Conservation (phyloP, 169 alveolate species). For the Perkinsus olseni region DNA sequence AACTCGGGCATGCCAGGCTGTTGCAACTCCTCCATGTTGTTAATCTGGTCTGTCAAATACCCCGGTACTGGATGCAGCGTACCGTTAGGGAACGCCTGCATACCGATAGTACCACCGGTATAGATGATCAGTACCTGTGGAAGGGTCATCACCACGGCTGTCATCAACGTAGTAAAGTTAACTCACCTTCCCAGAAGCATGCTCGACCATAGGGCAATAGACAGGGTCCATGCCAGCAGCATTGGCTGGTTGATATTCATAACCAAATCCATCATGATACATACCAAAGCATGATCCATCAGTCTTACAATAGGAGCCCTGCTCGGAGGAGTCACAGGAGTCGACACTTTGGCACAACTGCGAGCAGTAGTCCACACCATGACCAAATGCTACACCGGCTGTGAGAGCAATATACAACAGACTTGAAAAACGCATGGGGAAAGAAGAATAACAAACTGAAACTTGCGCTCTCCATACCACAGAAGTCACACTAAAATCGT, state of each 20-base stretch:
- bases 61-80: conserved; percentile 20
- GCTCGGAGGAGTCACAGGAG: background rate
- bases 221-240: background rate
- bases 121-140: conserved; percentile 31
- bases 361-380: background rate
- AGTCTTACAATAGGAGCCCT: background rate
- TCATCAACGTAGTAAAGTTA: background rate
- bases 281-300: background rate
- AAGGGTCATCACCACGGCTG: too few relatives aligned
- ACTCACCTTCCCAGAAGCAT: background rate
- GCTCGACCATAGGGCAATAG: background rate
- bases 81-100: conserved; percentile 23
- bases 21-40: conserved; percentile 25
- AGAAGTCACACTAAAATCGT: too few relatives aligned
- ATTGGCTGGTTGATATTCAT: background rate
- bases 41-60: background rate
- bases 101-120: conserved; percentile 57
- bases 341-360: background rate
- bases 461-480: background rate
- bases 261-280: background rate
- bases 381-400: background rate
- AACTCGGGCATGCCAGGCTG: conserved; percentile 26
- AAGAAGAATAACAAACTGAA: background rate
- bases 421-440: background rate
- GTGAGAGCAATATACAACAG: background rate